These are phyloP conservation scores for Backusella tarrabulga DNA, from an alignment of 192 early-diverging fungal species.

Conservation along the genomic window DNA sequence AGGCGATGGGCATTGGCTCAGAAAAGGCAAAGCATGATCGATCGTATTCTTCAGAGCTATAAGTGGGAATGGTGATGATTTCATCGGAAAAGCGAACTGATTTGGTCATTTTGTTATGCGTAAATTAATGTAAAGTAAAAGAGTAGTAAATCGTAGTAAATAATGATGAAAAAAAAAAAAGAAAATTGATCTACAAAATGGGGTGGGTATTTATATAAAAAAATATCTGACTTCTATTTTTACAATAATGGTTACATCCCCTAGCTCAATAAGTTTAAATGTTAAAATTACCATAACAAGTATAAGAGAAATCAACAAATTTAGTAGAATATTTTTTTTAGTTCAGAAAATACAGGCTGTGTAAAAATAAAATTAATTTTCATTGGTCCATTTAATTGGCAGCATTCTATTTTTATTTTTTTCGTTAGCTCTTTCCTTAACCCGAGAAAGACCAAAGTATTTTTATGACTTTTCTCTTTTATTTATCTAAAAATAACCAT, in stretches of 20 bases:
- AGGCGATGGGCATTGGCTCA: background rate
- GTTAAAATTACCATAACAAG: background rate
- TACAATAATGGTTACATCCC: background rate
- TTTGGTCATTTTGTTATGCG: background rate
- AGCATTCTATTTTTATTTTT: background rate
- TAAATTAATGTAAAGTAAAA: background rate
- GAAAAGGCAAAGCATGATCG: conserved; percentile 15
- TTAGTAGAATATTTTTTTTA: conserved; percentile 1
- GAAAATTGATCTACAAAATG: background rate
- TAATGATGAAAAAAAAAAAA: background rate
- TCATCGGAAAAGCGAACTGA: conserved; percentile 2
- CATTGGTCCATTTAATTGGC: background rate
- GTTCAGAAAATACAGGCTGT: background rate
- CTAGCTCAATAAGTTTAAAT: background rate
- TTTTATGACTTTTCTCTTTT: background rate
- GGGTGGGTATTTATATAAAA: background rate
- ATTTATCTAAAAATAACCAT: background rate
- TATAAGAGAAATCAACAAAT: background rate
- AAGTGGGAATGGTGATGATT: conserved; percentile 1
- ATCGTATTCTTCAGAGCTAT: conserved; percentile 18
- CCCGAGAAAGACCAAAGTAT: background rate
- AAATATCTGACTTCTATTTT: background rate
- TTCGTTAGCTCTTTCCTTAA: background rate
- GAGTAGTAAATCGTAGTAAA: background rate
- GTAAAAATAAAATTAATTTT: background rate